phyloP scores from a whole-genome alignment of 257 asterid species.

The Oldenlandia corymbosa region DNA sequence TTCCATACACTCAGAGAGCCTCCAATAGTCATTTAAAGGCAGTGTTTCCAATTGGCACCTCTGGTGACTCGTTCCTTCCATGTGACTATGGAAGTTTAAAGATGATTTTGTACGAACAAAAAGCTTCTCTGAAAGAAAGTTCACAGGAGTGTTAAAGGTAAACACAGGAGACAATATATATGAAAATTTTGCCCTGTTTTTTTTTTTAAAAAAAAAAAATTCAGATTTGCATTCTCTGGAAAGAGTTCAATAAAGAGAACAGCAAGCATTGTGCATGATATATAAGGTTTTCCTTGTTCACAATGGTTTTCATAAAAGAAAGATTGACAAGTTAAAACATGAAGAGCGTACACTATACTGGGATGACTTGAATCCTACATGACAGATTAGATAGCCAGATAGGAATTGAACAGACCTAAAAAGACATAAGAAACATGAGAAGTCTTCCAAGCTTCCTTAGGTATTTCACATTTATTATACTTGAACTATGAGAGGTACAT shows the following conservation, averaged over 20 bases:
- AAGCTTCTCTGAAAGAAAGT: neutral
- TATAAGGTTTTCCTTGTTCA: neutral
- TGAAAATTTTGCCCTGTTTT: neutral
- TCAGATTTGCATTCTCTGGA: neutral
- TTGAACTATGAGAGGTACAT: neutral
- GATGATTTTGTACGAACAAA: neutral
- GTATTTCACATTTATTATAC: neutral
- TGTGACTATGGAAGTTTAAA: conserved; percentile 45
- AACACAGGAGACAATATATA: neutral
- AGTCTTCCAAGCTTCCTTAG: neutral
- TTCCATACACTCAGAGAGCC: conserved; percentile 54
- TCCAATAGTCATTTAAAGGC: conserved; percentile 53
- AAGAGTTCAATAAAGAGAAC: neutral
- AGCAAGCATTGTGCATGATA: neutral
- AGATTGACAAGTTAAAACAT: neutral
- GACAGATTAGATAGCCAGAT: neutral
- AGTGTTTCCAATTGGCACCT: conserved; percentile 37
- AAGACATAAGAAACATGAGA: neutral
- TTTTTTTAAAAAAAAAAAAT: neutral
- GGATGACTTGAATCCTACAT: no score
- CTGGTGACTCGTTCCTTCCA: conserved; percentile 61
- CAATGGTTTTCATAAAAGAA: neutral
- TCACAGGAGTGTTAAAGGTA: neutral
- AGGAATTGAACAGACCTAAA: neutral
- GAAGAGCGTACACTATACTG: neutral